Percentiles rank a stretch among this genome's conserved stretches.
Conservation (phyloP, 1,284 basidiomycete species). For the Ustilago lituana region DNA sequence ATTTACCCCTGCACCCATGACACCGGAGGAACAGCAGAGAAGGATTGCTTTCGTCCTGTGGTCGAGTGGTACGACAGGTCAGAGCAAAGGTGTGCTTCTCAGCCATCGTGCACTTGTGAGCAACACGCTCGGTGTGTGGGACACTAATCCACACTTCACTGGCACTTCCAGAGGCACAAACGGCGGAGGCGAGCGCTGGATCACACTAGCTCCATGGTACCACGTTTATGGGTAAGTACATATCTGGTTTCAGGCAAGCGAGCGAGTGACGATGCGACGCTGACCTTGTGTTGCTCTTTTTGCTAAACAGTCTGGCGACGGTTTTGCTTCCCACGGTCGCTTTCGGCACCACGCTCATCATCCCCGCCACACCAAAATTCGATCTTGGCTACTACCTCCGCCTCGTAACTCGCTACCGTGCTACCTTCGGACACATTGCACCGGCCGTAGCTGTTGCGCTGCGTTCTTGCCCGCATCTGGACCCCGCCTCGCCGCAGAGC, state of each 20-base stretch:
- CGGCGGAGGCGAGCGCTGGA: conserved; percentile 58
- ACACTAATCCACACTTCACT: conserved; percentile 43
- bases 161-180: conserved; percentile 22
- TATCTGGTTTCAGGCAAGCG: neutral
- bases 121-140: conserved; percentile 61
- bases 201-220: conserved; percentile 68
- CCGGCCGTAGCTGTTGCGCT: conserved; percentile 68
- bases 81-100: conserved; percentile 68
- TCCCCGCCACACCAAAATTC: conserved; percentile 60
- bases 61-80: conserved; percentile 68
- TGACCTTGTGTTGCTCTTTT: neutral
- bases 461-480: conserved; percentile 63
- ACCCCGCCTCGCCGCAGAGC: conserved; percentile 20
- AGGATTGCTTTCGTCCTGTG: conserved; percentile 65
- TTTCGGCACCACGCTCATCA: conserved; percentile 66
- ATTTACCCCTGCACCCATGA: conserved; percentile 32
- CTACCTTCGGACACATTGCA: conserved; percentile 68
- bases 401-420: conserved; percentile 62
- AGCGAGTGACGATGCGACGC: neutral
- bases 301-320: conserved; percentile 52
- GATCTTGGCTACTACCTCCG: conserved; percentile 66
- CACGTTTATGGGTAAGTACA: conserved; percentile 60
- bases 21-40: conserved; percentile 38
- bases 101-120: conserved; percentile 63
- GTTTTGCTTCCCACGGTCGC: conserved; percentile 61